Evolutionary conservation across 257 asterid species (phyloP), one percentile per base, ranked within the genome.

Genomic region (Nicotiana undulata): DNA sequence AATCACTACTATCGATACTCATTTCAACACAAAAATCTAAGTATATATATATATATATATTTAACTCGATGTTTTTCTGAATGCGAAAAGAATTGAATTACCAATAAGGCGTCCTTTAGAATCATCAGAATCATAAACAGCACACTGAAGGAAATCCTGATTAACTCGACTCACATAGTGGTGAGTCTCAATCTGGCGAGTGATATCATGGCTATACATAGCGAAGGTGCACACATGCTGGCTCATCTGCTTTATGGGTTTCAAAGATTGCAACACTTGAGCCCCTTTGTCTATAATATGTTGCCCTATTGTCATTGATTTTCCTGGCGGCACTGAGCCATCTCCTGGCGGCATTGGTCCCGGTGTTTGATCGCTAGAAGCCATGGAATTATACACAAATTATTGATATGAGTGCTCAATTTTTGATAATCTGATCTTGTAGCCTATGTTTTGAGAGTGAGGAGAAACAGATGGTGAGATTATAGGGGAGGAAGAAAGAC

Each of bases 141-240:
- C 95, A 86, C 91, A 92, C 87, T 92, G 97, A 79, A 92, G 89
- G 79, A 95, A 91, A 81, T 93, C 94, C 70, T 90, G 97, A 75
- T 89, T 92, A 51, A 85, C 53, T 0, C 97, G 90, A 31, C 87
- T 80, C 0, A 86, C 84, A 75, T 82, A 91, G 55, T 91, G 98
- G 67, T 95, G 99, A 20, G 93, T 85, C 90, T 93, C 88, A 80
- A 95, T 90, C 82, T 91, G 97, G 46, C 98, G 97, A 37, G 52
- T 83, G 88, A 93, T 87, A 56, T 95, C 99, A 77, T 93, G 97
- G 84, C 96, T 88, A 76, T 93, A 95, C 15, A 91, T 75, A 15
- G 99, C 93, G 81, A 95, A 93, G 46, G 99, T 90, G 84, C 98
- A 93, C 0, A 84, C 94, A 79, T 95, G 97, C 40, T 92, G 97